Percentiles rank a stretch among this genome's conserved stretches.
Conservation (phyloP, 257 asterid genomes). For the Plantago major region DNA sequence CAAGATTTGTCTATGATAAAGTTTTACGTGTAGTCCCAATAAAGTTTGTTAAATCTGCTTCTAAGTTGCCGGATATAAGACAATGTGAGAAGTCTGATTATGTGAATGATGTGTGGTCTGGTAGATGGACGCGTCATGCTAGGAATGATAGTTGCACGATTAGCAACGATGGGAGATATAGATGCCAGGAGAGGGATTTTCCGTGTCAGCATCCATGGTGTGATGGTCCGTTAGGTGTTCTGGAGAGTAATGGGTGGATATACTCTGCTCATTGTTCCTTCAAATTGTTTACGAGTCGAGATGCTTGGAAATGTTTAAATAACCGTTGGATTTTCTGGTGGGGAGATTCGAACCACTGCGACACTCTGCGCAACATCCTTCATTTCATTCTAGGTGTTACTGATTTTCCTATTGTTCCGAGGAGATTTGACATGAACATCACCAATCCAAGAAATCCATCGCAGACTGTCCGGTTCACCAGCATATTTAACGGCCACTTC, state of each 20-base stretch:
- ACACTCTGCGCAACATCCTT: slow-evolving; percentile 67
- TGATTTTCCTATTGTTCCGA: slow-evolving; percentile 43
- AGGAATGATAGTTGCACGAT: slow-evolving; percentile 59
- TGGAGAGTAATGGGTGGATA: slow-evolving; percentile 94
- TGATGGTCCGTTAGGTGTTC: slow-evolving; percentile 52
- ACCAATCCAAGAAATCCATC: slow-evolving; percentile 65
- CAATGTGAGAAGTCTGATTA: slow-evolving; percentile 56
- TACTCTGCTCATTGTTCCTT: slow-evolving; percentile 93
- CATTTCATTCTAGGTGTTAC: slow-evolving; percentile 54
- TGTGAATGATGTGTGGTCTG: slow-evolving; percentile 65
- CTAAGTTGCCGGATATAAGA: slow-evolving; percentile 36
- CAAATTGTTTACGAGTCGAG: slow-evolving; percentile 38
- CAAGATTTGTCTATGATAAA: slow-evolving; percentile 52
- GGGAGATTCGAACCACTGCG: slow-evolving; percentile 97
- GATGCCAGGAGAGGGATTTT: slow-evolving; percentile 60
- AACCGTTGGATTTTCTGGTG: slow-evolving; percentile 94
- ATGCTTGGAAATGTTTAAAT: slow-evolving; percentile 64
- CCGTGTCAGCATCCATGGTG: slow-evolving; percentile 84
- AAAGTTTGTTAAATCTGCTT: slow-evolving; percentile 36
- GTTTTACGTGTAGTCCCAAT: slow-evolving; percentile 54
- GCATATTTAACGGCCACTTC: slow-evolving; percentile 80
- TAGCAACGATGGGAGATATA: slow-evolving; percentile 62
- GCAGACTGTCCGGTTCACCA: slow-evolving; percentile 64
- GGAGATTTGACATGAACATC: slow-evolving; percentile 65
- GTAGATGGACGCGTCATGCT: slow-evolving; percentile 86